Evolutionary conservation across 805 yeast genomes (phyloP), one percentile per base, ranked within the genome.

Genomic region (Torulaspora delbrueckii): DNA sequence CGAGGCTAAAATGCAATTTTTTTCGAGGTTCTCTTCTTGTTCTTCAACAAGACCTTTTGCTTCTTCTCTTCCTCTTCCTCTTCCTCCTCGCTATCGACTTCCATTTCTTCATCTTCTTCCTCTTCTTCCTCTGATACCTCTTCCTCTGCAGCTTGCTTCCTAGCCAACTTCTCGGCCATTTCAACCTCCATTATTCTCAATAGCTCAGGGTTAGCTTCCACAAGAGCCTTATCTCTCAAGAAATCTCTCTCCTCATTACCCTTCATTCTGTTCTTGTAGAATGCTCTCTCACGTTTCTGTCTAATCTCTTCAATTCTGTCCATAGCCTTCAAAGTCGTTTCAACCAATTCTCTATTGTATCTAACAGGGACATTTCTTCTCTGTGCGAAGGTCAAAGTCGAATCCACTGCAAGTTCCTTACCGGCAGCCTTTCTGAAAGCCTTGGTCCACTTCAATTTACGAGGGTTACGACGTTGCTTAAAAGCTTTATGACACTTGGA

Each of bases 341-440:
- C 84, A 32, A 93, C 98, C 50, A 93, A 77, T 62, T 93, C 97
- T 75, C 99, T 82, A 74, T 93, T 91, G 71, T 93, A 93, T 70
- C 99, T 81, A 38, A 93, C 97, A 40, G 99, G 99, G 37, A 93
- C 93, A 66, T 93, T 90, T 76, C 99, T 86, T 74, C 97, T 87
- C 56, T 95, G 90, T 48, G 96, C 96, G 69, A 93, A 93, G 0
- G 98, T 86, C 62, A 93, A 77, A 4, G 99, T 90, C 4, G 96
- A 85, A 64, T 93, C 99, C 47, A 93, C 98, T 19, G 95, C 96
- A 76, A 93, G 79, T 67, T 93, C 99, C 69, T 93, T 93, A 62
- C 99, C 99, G 37, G 98, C 98, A 51, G 98, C 95, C 69, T 93
- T 93, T 73, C 99, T 82, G 78, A 93, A 93, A 1, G 99, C 98